These are phyloP conservation scores for Limonomyces culmigenus DNA, from an alignment of 1,284 basidiomycete species.

Conservation along the genomic window DNA sequence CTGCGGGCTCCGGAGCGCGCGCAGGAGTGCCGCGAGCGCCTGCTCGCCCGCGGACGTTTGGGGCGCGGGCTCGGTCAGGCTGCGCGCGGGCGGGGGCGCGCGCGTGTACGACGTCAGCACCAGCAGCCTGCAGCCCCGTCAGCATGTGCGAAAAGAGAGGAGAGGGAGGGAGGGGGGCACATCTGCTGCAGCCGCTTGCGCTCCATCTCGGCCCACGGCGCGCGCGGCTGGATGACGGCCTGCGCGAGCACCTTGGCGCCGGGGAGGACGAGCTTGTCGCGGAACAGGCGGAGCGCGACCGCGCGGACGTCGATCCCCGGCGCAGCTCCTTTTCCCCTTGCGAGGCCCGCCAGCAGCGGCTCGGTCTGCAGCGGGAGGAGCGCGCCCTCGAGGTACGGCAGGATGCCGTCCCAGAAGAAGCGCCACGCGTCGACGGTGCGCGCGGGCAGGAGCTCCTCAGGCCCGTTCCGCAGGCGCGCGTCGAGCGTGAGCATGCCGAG, in stretches of 20 bases:
- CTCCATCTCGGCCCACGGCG: conserved; percentile 31
- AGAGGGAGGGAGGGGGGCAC: conserved; percentile 19
- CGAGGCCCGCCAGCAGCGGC: conserved; percentile 25
- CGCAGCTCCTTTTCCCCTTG: conserved; percentile 16
- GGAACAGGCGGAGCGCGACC: conserved; percentile 64
- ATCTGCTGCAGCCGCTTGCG: conserved; percentile 63
- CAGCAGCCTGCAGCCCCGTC: conserved; percentile 36
- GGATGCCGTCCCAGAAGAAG: conserved; percentile 87
- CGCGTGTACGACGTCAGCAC: conserved; percentile 52
- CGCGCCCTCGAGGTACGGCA: conserved; percentile 80
- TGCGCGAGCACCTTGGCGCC: conserved; percentile 36
- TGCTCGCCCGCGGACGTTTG: conserved; percentile 42
- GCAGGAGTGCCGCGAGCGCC: conserved; percentile 36
- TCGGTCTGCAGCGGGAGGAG: conserved; percentile 66
- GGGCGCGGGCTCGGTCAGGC: conserved; percentile 32
- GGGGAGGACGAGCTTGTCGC: conserved; percentile 62
- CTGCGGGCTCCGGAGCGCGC: conserved; percentile 12
- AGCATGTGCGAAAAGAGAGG: background rate
- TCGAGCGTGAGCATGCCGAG: conserved; percentile 88
- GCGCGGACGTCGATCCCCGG: conserved; percentile 63
- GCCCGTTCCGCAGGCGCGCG: conserved; percentile 58
- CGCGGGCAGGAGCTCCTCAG: conserved; percentile 59
- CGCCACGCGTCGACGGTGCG: conserved; percentile 81
- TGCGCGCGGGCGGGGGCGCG: conserved; percentile 30
- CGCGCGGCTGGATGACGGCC: conserved; percentile 23